Evolutionary conservation across 371 early-diverging fungal species (phyloP), one percentile per base, ranked within the genome.

Genomic region (Mortierella polycephala): DNA sequence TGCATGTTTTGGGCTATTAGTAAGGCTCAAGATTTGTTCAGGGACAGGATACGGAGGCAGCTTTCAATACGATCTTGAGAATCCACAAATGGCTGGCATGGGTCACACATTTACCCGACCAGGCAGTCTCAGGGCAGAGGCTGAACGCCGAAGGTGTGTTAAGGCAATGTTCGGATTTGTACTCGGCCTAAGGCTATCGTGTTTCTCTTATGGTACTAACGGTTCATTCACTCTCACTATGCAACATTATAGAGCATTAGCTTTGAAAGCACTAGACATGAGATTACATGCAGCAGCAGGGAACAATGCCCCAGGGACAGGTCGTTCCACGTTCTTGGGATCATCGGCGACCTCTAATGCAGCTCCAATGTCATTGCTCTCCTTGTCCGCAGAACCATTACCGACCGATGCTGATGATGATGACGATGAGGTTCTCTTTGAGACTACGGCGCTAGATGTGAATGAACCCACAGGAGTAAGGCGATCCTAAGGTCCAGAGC

Each of bases 111-210:
- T 77, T 21, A 85, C 87, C 23, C 71, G 81, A 16, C 88, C 89
- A 39, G 88, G 87, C 14, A 85, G 86, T 68, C 85, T 86, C 14
- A 75, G 87, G 46, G 88, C 89, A n/a, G 91, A 90, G 74, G 89
- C 91, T 7, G 89, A 90, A 66, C 84, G 89, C 64, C 71, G 89
- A 75, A 85, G 88, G 88, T 86, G 84, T 71, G 64, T 50, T 1
- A 2, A 30, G 30, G 30, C 30, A 30, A 30, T 30, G 4, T 1
- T 30, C 30, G 30, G 30, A 30, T 30, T 30, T 30, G 30, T 30
- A 30, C 30, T 2, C 30, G 30, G 30, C 1, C 4, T 30, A 30
- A 30, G 30, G 30, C 30, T 21, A n/a, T 50, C 20, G 9, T 51
- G 20, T 42, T 60, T 56, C 20, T 62, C 30, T 4, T 30, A 30